phyloP scores from a whole-genome alignment of 768 basidiomycete species.

The Lactarius pseudohatsudake region DNA sequence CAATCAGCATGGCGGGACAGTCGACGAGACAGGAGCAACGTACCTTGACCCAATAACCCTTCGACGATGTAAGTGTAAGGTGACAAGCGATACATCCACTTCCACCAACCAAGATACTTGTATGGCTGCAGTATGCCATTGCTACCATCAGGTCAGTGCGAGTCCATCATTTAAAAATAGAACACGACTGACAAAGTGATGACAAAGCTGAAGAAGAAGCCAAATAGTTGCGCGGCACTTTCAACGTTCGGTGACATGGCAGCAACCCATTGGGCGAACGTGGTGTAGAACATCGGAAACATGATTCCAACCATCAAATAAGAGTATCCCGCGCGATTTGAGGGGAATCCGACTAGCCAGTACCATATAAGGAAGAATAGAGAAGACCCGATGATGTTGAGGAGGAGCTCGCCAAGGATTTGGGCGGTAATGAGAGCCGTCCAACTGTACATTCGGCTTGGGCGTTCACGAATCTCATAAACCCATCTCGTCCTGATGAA shows the following conservation, averaged over 20 bases:
- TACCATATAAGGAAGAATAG: slow-evolving; percentile 52
- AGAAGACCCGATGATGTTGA: slow-evolving; percentile 43
- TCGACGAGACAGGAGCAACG: slow-evolving; percentile 23
- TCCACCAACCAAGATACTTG: slow-evolving; percentile 44
- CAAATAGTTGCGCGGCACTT: slow-evolving; percentile 43
- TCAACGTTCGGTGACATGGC: slow-evolving; percentile 43
- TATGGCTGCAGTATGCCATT: slow-evolving; percentile 51
- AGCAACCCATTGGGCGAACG: slow-evolving; percentile 44
- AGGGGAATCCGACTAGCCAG: slow-evolving; percentile 45
- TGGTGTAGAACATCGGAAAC: slow-evolving; percentile 46
- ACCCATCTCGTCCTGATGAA: slow-evolving; percentile 42
- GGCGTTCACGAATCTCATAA: slow-evolving; percentile 44
- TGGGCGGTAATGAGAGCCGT: slow-evolving; percentile 39
- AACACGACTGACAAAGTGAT: slow-evolving; percentile 41
- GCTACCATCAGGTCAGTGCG: slow-evolving; percentile 31
- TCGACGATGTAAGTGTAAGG: slow-evolving; percentile 43
- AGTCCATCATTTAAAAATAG: background rate
- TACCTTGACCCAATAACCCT: slow-evolving; percentile 46
- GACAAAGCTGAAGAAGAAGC: slow-evolving; percentile 41
- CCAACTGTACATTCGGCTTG: slow-evolving; percentile 46
- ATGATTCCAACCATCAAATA: slow-evolving; percentile 41
- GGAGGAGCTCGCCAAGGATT: slow-evolving; percentile 43
- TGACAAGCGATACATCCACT: slow-evolving; percentile 42
- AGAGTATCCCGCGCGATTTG: slow-evolving; percentile 41
- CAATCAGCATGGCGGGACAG: background rate